Evolutionary conservation across 768 basidiomycete species (phyloP).

Genomic region (Clathrus columnatus): DNA sequence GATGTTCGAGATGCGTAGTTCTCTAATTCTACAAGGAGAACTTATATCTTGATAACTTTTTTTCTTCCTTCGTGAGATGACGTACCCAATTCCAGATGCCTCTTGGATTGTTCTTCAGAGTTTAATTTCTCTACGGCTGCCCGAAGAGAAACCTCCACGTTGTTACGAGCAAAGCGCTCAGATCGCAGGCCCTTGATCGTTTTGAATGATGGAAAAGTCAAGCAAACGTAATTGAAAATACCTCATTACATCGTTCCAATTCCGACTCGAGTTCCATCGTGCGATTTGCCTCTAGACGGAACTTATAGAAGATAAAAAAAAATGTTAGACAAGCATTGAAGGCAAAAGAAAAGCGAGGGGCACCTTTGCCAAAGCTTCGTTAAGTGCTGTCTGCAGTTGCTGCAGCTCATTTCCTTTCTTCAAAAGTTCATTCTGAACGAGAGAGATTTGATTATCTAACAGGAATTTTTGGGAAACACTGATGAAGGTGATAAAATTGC

Average conservation of each 20-base stretch:
- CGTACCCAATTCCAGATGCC: conserved; percentile 50
- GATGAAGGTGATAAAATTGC: not conserved
- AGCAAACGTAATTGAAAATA: not conserved
- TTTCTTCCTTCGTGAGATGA: conserved; percentile 38
- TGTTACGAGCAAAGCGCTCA: conserved; percentile 44
- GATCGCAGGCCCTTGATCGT: conserved; percentile 40
- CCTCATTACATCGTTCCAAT: conserved; percentile 34
- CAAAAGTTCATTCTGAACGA: conserved; percentile 16
- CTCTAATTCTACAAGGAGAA: not conserved
- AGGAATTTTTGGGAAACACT: not conserved
- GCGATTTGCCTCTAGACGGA: conserved; percentile 48
- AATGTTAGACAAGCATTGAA: conserved; percentile 9
- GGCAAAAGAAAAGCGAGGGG: not conserved
- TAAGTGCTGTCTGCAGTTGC: conserved; percentile 24
- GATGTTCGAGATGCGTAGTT: conserved; percentile 1
- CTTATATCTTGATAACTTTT: conserved; percentile 21
- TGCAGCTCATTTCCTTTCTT: conserved; percentile 30
- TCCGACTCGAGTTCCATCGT: conserved; percentile 46
- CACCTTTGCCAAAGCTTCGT: conserved; percentile 32
- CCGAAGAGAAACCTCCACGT: conserved; percentile 40
- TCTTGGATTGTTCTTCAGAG: conserved; percentile 38
- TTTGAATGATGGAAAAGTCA: not conserved
- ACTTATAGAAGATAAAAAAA: conserved; percentile 29
- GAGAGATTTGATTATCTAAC: conserved; percentile 1
- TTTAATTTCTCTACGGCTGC: conserved; percentile 43